phyloP scores from a whole-genome alignment of 768 basidiomycete genomes.

The Leccinum boreale region DNA sequence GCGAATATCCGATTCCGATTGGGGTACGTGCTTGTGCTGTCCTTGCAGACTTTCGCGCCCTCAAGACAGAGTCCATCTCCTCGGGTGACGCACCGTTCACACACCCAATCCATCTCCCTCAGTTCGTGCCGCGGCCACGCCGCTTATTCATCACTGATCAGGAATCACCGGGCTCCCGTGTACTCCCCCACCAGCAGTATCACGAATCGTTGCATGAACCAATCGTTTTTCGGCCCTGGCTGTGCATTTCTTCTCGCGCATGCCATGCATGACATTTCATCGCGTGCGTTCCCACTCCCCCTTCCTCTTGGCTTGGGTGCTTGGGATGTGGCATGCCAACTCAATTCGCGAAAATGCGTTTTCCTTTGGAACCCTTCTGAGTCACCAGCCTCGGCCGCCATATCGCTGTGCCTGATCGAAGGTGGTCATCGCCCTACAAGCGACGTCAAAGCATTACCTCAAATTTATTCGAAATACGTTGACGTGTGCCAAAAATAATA shows the following conservation, averaged over 20 bases:
- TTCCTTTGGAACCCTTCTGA: slow-evolving; percentile 2
- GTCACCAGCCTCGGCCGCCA: slow-evolving; percentile 1
- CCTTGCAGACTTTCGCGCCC: not conserved
- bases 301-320: not conserved
- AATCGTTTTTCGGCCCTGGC: not conserved
- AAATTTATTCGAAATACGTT: slow-evolving; percentile 18
- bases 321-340: not conserved
- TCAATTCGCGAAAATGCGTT: not conserved
- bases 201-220: slow-evolving; percentile 10
- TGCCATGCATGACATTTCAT: not conserved
- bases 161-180: slow-evolving; percentile 20
- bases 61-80: slow-evolving; percentile 13
- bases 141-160: slow-evolving; percentile 11
- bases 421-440: slow-evolving; percentile 12
- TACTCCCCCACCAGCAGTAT: not conserved
- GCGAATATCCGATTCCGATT: slow-evolving; percentile 10
- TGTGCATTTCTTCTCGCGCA: slow-evolving; percentile 1
- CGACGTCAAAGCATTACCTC: slow-evolving; percentile 27
- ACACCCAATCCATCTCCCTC: slow-evolving; percentile 1
- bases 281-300: not conserved
- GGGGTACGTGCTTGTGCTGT: not conserved
- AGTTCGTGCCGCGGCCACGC: not conserved
- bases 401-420: slow-evolving; percentile 28
- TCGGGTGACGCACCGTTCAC: slow-evolving; percentile 15
- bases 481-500: slow-evolving; percentile 31